These are phyloP conservation scores for Solanum corneliomulleri DNA, from an alignment of 257 asterid genomes.

Conservation along the genomic window DNA sequence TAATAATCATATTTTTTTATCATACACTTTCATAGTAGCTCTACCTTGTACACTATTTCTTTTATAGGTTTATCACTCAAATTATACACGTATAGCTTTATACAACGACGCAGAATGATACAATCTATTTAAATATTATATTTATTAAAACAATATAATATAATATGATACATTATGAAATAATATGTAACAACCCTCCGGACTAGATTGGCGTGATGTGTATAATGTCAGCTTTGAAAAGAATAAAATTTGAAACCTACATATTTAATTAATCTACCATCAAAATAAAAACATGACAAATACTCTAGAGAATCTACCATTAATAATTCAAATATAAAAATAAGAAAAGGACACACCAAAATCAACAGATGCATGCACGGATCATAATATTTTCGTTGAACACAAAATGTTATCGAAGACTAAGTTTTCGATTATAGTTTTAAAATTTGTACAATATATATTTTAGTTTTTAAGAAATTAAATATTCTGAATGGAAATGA, in stretches of 20 bases:
- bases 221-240: not conserved
- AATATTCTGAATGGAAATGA: not conserved
- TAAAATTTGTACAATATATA: too few relatives aligned
- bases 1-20: too few relatives aligned
- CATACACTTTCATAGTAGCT: too few relatives aligned
- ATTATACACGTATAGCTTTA: too few relatives aligned
- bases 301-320: not conserved
- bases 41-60: too few relatives aligned
- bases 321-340: not conserved
- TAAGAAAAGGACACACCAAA: not conserved
- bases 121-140: too few relatives aligned
- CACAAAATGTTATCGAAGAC: not conserved
- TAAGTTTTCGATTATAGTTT: too few relatives aligned
- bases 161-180: too few relatives aligned
- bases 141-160: too few relatives aligned
- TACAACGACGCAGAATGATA: too few relatives aligned
- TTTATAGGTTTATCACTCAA: too few relatives aligned
- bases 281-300: not conserved
- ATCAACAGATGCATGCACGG: not conserved
- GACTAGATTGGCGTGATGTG: not conserved
- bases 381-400: not conserved
- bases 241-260: not conserved
- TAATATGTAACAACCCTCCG: not conserved
- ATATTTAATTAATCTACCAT: not conserved
- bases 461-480: not conserved